phyloP scores from a whole-genome alignment of 495 filamentous ascomycete species.

The Penicillium pulvis region DNA sequence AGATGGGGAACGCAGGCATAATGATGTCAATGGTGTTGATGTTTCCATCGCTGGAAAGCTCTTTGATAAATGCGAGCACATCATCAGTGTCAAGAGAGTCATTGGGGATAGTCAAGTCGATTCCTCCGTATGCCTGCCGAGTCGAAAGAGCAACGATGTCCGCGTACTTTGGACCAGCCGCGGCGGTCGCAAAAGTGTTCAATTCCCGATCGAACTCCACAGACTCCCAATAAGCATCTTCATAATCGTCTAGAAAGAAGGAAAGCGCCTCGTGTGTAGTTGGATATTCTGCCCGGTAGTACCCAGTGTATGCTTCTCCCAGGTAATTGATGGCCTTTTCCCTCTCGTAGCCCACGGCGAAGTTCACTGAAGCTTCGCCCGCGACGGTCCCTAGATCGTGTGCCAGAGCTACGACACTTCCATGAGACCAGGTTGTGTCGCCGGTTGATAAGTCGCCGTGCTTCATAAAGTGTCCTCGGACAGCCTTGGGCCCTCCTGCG shows the following conservation, averaged over 20 bases:
- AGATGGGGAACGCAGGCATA: conserved; percentile 51
- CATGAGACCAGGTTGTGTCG: conserved; percentile 28
- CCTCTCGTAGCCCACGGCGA: conserved; percentile 51
- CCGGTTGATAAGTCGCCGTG: conserved; percentile 24
- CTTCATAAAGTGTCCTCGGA: conserved; percentile 29
- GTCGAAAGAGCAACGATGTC: conserved; percentile 49
- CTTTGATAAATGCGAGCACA: conserved; percentile 54
- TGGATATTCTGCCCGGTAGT: conserved; percentile 40
- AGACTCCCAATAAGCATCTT: conserved; percentile 37
- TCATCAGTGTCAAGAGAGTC: conserved; percentile 44
- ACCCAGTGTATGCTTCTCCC: conserved; percentile 45
- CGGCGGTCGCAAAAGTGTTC: conserved; percentile 24
- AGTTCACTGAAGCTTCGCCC: conserved; percentile 37
- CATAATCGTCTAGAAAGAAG: conserved; percentile 50
- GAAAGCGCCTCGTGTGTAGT: conserved; percentile 35
- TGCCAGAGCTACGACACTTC: conserved; percentile 38
- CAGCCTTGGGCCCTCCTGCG: conserved; percentile 25
- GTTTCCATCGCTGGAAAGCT: conserved; percentile 55
- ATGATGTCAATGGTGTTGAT: conserved; percentile 57
- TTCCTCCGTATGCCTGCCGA: conserved; percentile 52
- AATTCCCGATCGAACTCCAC: conserved; percentile 38
- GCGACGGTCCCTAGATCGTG: conserved; percentile 45
- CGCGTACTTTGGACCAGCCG: conserved; percentile 47
- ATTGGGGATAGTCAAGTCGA: conserved; percentile 48
- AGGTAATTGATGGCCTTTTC: conserved; percentile 51